Conservation (phyloP, 1,284 basidiomycete species). For the Phenoliferia sp. region DNA sequence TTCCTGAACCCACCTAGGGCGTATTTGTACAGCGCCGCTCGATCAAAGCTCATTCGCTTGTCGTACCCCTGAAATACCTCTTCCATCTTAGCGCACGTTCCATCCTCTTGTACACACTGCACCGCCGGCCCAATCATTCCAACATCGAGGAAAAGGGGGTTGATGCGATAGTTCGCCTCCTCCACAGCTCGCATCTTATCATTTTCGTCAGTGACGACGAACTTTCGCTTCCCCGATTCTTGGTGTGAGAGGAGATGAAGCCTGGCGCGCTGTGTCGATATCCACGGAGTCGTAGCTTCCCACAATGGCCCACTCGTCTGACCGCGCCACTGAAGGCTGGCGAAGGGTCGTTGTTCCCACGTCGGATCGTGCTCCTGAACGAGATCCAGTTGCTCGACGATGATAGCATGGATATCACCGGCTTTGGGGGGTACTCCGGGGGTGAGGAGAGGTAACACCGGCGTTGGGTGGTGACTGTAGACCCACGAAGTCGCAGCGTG, state of each 20-base stretch:
- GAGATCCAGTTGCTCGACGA: constrained; percentile 35
- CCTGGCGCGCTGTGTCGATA: constrained; percentile 28
- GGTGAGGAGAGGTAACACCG: constrained; percentile 35
- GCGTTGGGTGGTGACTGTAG: constrained; percentile 34
- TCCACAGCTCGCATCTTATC: constrained; percentile 23
- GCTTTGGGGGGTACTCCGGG: constrained; percentile 33
- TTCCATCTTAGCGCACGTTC: constrained; percentile 32
- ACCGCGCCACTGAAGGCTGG: constrained; percentile 30
- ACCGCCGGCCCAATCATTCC: constrained; percentile 37
- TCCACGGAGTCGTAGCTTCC: constrained; percentile 29
- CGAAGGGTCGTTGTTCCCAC: constrained; percentile 33
- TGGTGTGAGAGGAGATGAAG: constrained; percentile 30
- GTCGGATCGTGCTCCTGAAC: constrained; percentile 27
- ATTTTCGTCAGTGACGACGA: constrained; percentile 28
- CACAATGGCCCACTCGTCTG: constrained; percentile 33
- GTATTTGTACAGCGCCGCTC: constrained; percentile 32
- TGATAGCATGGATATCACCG: constrained; percentile 33
- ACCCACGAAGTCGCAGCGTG: constrained; percentile 36
- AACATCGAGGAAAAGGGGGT: constrained; percentile 33
- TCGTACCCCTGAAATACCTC: constrained; percentile 34
- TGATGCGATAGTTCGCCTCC: constrained; percentile 29
- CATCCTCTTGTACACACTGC: constrained; percentile 36
- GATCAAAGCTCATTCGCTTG: constrained; percentile 31
- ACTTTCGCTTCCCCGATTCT: constrained; percentile 24
- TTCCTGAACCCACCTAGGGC: constrained; percentile 24